These are phyloP conservation scores for Cymbidium sinense DNA, from an alignment of 106 monocot genomes.

Conservation along the genomic window DNA sequence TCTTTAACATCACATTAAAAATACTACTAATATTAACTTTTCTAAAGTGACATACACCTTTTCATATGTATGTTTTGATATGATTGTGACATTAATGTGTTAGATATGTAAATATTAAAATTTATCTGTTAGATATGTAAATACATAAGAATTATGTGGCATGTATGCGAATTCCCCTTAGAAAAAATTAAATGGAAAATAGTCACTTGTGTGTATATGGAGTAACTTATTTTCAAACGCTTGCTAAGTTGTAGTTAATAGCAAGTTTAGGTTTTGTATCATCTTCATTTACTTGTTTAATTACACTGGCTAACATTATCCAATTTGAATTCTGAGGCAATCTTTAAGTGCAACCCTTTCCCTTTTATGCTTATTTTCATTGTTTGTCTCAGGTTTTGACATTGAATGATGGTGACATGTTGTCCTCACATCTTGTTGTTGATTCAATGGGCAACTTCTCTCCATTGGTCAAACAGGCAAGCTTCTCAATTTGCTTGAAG, in stretches of 20 bases:
- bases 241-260: no score
- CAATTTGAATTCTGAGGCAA: background rate
- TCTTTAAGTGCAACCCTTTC: background rate
- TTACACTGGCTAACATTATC: background rate
- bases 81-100: no score
- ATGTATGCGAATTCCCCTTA: no score
- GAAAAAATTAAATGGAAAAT: background rate
- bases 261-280: no score
- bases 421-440: constrained; percentile 64
- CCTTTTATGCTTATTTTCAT: background rate
- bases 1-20: no score
- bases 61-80: no score
- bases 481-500: constrained; percentile 10
- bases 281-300: background rate
- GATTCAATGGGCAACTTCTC: constrained; percentile 99
- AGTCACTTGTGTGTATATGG: background rate
- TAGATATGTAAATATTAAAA: no score
- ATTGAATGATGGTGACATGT: constrained; percentile 65
- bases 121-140: no score
- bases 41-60: no score
- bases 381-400: constrained; percentile 37
- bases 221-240: no score
- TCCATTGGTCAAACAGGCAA: constrained; percentile 80
- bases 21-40: no score
- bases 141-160: no score